These are phyloP conservation scores for Spergularia marina DNA, from an alignment of 148 eudicot species.

Conservation along the genomic window DNA sequence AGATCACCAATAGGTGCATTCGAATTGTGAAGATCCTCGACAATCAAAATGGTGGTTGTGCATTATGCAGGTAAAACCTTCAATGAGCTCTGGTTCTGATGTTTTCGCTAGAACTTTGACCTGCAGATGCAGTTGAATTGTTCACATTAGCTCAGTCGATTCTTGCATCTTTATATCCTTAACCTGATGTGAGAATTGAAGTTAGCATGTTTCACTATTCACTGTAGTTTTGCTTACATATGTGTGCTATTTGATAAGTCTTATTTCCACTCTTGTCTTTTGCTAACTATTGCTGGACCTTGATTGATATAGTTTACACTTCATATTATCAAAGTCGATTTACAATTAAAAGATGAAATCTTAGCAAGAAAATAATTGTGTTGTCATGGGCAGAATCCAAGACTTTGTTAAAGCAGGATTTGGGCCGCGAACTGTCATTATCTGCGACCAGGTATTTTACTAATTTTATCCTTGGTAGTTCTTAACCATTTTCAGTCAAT, in stretches of 20 bases:
- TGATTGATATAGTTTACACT: too few relatives aligned
- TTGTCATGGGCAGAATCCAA: constrained; percentile 49
- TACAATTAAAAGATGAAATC: background rate
- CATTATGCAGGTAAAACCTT: constrained; percentile 59
- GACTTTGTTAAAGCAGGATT: constrained; percentile 67
- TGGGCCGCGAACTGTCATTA: constrained; percentile 65
- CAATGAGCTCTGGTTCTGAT: background rate
- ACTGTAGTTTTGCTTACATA: background rate
- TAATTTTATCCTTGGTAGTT: background rate
- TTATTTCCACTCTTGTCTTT: too few relatives aligned
- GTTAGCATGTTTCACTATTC: background rate
- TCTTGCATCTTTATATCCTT: background rate
- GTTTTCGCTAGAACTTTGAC: background rate
- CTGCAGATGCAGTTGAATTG: background rate
- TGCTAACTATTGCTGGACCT: too few relatives aligned
- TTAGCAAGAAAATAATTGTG: background rate
- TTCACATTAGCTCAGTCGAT: background rate
- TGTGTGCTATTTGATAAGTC: background rate
- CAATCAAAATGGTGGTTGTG: constrained; percentile 54
- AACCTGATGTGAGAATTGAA: background rate
- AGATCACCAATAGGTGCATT: constrained; percentile 65
- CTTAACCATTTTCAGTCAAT: background rate
- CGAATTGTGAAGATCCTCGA: constrained; percentile 49
- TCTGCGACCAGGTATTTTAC: constrained; percentile 73
- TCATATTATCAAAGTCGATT: too few relatives aligned